Conservation (phyloP, 139 green algal genomes). For the Chlamydomonas sp. region DNA sequence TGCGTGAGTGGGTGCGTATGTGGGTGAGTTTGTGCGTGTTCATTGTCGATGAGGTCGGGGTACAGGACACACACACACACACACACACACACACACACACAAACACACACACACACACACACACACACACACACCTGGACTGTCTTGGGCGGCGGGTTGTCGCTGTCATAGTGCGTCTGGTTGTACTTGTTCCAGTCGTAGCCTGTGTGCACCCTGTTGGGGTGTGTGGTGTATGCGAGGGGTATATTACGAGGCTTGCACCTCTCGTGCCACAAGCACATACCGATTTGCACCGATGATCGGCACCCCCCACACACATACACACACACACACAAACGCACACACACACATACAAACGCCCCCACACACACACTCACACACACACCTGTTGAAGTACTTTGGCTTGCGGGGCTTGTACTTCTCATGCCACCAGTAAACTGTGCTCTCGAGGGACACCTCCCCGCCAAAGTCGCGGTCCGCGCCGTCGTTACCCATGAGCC, state of each 20-base stretch:
- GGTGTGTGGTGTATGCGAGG: no score
- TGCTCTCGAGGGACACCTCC: conserved; percentile 55
- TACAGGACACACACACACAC: not conserved
- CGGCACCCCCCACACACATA: no score
- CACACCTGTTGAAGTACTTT: conserved; percentile 99
- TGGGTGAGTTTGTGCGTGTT: no score
- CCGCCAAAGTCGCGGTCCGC: conserved; percentile 66
- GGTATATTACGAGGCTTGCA: no score
- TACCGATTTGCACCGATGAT: conserved; percentile 86
- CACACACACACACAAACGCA: no score
- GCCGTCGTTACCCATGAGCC: conserved; percentile 52
- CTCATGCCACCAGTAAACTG: conserved; percentile 97
- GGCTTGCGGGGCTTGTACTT: conserved; percentile 95
- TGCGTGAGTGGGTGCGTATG: no score
- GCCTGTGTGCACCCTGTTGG: conserved; percentile 19
- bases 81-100: not conserved
- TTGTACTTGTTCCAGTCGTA: conserved; percentile 99
- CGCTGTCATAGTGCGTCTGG: conserved; percentile 97
- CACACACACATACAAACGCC: no score
- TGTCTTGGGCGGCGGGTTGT: conserved; percentile 98
- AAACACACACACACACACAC: not conserved
- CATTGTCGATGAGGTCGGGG: no score
- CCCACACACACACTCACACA: no score
- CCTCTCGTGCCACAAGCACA: not conserved
- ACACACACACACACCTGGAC: conserved; percentile 57